These are phyloP conservation scores for Coprinopsis sp. DNA, from an alignment of 768 basidiomycete genomes.

Conservation along the genomic window DNA sequence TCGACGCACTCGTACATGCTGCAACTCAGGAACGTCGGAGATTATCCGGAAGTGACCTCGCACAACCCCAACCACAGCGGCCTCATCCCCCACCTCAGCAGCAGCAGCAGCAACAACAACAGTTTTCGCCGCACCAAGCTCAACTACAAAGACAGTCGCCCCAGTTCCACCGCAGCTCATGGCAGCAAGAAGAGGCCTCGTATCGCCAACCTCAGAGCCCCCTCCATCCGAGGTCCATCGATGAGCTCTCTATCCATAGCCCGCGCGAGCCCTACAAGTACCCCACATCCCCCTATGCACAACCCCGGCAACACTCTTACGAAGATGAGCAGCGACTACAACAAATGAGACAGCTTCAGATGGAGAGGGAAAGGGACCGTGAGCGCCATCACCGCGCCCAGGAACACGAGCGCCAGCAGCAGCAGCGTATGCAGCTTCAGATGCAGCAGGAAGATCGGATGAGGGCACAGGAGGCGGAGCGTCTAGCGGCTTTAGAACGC, in stretches of 20 bases:
- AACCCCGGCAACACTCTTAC: slow-evolving; percentile 8
- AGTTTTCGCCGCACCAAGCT: not conserved
- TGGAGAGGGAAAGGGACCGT: slow-evolving; percentile 1
- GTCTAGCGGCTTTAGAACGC: slow-evolving; percentile 12
- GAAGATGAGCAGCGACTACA: slow-evolving; percentile 12
- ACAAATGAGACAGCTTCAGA: slow-evolving; percentile 6
- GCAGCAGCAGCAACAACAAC: slow-evolving; percentile 13
- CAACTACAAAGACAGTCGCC: slow-evolving; percentile 13
- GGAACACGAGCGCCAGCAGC: slow-evolving; percentile 11
- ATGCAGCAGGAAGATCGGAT: slow-evolving; percentile 10
- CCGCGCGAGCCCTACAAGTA: slow-evolving; percentile 11
- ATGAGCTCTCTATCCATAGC: not conserved
- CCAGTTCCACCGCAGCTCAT: slow-evolving; percentile 13
- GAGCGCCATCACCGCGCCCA: slow-evolving; percentile 3
- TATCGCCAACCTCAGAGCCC: slow-evolving; percentile 12
- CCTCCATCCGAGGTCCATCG: slow-evolving; percentile 3
- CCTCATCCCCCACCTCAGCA: slow-evolving; percentile 13
- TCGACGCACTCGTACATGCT: slow-evolving; percentile 69
- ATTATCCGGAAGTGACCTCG: slow-evolving; percentile 30
- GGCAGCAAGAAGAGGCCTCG: slow-evolving; percentile 15
- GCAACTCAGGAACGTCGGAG: slow-evolving; percentile 63
- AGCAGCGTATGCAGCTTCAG: slow-evolving; percentile 4
- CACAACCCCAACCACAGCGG: slow-evolving; percentile 7
- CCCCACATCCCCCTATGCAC: slow-evolving; percentile 4
- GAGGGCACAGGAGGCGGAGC: slow-evolving; percentile 10